These are phyloP conservation scores for Buddleja alternifolia DNA, from an alignment of 257 asterid species.

Conservation along the genomic window DNA sequence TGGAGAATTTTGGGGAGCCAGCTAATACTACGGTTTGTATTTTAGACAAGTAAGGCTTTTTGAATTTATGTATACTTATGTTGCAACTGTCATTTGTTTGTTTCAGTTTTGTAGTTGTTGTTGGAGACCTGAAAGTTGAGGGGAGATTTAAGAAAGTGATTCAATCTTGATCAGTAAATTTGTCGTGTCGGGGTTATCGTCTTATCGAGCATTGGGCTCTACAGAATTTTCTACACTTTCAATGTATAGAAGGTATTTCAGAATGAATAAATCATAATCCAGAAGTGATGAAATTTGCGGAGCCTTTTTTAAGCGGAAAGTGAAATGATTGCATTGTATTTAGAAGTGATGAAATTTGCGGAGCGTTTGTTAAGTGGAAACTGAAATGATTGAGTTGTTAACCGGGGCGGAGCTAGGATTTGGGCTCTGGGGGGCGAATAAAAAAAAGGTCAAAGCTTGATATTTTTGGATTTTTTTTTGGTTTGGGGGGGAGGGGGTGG, in stretches of 20 bases:
- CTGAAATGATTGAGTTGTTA: too few species aligned
- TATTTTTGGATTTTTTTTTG: too few species aligned
- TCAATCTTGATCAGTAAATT: not conserved
- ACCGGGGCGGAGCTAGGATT: too few species aligned
- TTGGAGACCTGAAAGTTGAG: conserved; percentile 2
- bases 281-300: not conserved
- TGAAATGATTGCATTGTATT: too few species aligned
- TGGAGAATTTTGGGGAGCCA: conserved; percentile 65
- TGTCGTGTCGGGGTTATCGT: too few species aligned
- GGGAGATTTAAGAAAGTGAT: not conserved
- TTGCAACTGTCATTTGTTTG: conserved; percentile 15
- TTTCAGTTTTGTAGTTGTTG: conserved; percentile 7
- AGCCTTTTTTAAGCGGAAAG: not conserved
- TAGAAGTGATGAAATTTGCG: too few species aligned
- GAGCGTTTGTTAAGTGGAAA: too few species aligned
- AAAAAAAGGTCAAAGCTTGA: too few species aligned
- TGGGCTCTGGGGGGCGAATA: too few species aligned
- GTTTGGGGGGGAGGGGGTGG: too few species aligned
- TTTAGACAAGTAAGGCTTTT: conserved; percentile 88
- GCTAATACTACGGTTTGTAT: conserved; percentile 59
- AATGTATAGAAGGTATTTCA: not conserved
- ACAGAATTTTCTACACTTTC: not conserved
- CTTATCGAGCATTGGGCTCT: not conserved
- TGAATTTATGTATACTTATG: not conserved
- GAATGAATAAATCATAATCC: not conserved